phyloP scores from a whole-genome alignment of 2,329 filamentous ascomycete species.

The Pyrenophora tritici-repentis region DNA sequence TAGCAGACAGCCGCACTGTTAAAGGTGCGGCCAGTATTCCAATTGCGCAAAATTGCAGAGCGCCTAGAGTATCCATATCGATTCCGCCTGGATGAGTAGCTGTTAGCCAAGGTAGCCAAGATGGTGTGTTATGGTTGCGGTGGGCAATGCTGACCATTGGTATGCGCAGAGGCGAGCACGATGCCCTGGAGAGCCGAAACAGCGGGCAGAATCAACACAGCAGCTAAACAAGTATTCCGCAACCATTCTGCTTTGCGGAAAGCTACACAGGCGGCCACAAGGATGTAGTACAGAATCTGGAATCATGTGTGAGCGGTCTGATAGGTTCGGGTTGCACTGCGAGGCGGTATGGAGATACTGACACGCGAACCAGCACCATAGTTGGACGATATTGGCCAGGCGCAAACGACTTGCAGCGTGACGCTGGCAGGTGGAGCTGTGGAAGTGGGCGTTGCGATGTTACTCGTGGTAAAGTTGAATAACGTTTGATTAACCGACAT shows the following conservation, averaged over 20 bases:
- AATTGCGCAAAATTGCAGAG: conserved; percentile 70
- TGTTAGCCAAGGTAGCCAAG: conserved; percentile 18
- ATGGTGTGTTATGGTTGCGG: conserved; percentile 9
- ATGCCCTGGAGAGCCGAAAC: conserved; percentile 68
- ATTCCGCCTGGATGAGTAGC: conserved; percentile 57
- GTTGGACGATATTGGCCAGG: conserved; percentile 62
- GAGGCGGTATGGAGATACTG: conserved; percentile 36
- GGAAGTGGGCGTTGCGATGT: conserved; percentile 12
- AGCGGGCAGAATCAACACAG: conserved; percentile 63
- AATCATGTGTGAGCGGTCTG: conserved; percentile 48
- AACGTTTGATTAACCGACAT: conserved; percentile 40
- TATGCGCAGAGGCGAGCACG: conserved; percentile 63
- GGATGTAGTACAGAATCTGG: conserved; percentile 58
- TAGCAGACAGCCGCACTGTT: conserved; percentile 64
- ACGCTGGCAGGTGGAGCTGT: conserved; percentile 15
- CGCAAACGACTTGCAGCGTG: conserved; percentile 57
- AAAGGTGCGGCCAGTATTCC: conserved; percentile 68
- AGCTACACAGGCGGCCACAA: conserved; percentile 64
- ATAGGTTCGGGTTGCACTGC: conserved; percentile 5
- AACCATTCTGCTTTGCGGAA: conserved; percentile 67
- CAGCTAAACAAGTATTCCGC: conserved; percentile 66
- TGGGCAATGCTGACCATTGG: conserved; percentile 55
- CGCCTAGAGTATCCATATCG: conserved; percentile 71
- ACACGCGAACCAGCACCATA: conserved; percentile 62
- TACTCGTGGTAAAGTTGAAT: conserved; percentile 19